phyloP scores from a whole-genome alignment of 2,329 filamentous ascomycete species.

The Monilinia aucupariae region DNA sequence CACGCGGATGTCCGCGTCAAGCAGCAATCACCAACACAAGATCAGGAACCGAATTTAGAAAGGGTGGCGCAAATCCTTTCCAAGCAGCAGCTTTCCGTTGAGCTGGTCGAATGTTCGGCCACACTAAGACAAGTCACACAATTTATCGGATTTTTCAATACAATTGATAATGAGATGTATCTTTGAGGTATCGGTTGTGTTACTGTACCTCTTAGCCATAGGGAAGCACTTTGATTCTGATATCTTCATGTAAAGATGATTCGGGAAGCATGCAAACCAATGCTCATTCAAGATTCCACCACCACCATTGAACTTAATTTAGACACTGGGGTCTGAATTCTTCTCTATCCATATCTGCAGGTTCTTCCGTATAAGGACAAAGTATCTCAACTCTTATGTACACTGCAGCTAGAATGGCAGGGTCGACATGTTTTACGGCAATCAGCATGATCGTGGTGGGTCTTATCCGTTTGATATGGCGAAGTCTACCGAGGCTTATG shows the following conservation, averaged over 20 bases:
- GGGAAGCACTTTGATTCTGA: background rate
- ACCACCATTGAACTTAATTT: background rate
- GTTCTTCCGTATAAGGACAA: background rate
- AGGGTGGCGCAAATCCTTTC: background rate
- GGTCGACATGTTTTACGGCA: constrained; percentile 12
- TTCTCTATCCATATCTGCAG: background rate
- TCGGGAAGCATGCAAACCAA: background rate
- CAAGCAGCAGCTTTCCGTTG: constrained; percentile 19
- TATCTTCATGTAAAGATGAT: background rate
- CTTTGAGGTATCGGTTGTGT: background rate
- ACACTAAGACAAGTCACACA: constrained; percentile 5
- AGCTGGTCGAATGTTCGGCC: constrained; percentile 6
- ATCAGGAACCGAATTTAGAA: constrained; percentile 1
- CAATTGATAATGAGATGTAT: background rate
- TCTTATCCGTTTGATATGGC: constrained; percentile 5
- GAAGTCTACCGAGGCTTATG: constrained; percentile 9
- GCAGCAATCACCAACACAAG: constrained; percentile 5
- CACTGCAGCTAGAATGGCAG: background rate
- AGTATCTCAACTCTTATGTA: background rate
- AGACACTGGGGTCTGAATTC: background rate
- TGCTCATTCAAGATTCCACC: background rate
- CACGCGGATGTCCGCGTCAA: constrained; percentile 14
- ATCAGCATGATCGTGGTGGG: constrained; percentile 8
- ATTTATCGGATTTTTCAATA: background rate
- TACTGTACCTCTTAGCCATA: background rate